Evolutionary conservation across 768 basidiomycete species (phyloP).

Genomic region (Candolleomyces efflorescens): DNA sequence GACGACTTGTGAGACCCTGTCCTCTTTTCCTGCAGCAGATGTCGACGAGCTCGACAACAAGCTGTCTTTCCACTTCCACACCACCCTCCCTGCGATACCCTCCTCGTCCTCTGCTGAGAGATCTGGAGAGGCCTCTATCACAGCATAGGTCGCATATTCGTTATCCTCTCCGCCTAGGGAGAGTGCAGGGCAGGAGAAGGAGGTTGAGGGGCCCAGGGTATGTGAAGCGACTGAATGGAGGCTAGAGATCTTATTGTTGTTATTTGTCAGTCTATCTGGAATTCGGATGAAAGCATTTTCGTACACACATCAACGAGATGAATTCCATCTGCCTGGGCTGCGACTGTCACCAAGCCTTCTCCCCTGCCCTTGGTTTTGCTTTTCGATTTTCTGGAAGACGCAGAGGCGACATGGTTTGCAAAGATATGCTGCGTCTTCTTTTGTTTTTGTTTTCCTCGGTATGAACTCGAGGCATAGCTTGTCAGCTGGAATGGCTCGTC

Average conservation of each 20-base stretch:
- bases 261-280: background rate
- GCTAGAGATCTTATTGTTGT: conserved; percentile 44
- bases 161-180: conserved; percentile 22
- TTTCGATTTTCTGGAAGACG: background rate
- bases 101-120: conserved; percentile 27
- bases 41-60: conserved; percentile 21
- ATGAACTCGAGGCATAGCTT: conserved; percentile 25
- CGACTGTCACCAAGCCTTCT: conserved; percentile 61
- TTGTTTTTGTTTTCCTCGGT: conserved; percentile 13
- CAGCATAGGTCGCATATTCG: conserved; percentile 53
- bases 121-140: conserved; percentile 46
- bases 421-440: conserved; percentile 9
- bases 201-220: conserved; percentile 62
- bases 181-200: conserved; percentile 57
- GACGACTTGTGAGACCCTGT: conserved; percentile 23
- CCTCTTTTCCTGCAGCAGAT: conserved; percentile 14
- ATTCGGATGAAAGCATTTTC: conserved; percentile 18
- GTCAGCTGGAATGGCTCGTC: conserved; percentile 38
- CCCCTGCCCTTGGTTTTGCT: conserved; percentile 17
- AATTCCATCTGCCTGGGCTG: conserved; percentile 70
- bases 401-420: conserved; percentile 7
- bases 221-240: conserved; percentile 66
- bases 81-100: conserved; percentile 34
- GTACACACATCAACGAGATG: conserved; percentile 63
- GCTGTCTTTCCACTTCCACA: conserved; percentile 62